These are phyloP conservation scores for Cucumis cinereus DNA, from an alignment of 306 rosid species.

Conservation along the genomic window DNA sequence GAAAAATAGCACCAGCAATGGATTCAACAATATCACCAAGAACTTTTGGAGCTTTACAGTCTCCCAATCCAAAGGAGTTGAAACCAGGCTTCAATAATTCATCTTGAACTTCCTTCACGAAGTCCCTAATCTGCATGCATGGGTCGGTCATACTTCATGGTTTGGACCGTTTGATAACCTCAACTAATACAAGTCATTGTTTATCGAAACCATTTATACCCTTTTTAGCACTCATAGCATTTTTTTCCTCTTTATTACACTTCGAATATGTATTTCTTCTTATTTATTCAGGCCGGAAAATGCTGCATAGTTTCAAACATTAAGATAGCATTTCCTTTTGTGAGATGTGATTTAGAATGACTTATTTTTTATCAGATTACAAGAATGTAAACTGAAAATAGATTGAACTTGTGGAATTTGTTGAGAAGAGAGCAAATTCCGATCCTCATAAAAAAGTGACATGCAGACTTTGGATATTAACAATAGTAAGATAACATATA, in stretches of 20 bases:
- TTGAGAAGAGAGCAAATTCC: background rate
- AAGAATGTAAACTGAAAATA: background rate
- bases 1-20: conserved; percentile 93
- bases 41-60: conserved; percentile 99
- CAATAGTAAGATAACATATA: background rate
- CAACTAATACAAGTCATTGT: background rate
- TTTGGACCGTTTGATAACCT: background rate
- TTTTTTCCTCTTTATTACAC: background rate
- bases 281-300: background rate
- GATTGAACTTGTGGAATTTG: background rate
- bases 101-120: conserved; percentile 82
- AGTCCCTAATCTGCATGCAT: conserved; percentile 68
- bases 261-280: background rate
- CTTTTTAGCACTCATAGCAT: background rate
- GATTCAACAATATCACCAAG: conserved; percentile 98
- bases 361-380: background rate
- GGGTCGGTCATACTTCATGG: background rate
- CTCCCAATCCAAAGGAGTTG: conserved; percentile 97
- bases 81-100: conserved; percentile 80
- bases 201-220: background rate
- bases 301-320: background rate
- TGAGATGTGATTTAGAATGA: background rate
- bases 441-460: background rate
- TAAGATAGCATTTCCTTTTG: background rate
- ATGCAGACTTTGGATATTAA: background rate